Evolutionary conservation across 805 yeast species (phyloP), one percentile per base, ranked within the genome.

Genomic region (Barnettozyma siamensis): DNA sequence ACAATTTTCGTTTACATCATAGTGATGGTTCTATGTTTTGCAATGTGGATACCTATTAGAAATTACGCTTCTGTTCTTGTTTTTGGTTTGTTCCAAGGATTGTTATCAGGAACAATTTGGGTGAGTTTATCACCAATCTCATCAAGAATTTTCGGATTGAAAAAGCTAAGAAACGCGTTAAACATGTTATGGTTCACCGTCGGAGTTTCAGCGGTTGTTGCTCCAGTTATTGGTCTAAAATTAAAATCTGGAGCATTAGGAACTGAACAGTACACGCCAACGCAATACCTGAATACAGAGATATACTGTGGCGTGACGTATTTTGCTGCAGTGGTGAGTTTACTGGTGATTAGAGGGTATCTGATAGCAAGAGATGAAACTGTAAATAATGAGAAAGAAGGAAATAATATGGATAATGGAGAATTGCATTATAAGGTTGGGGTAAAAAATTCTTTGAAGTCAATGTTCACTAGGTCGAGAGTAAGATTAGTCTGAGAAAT

Each of bases 21-120:
- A 1, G 73, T 69, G 35, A 64, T 64, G 1, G 40, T 73, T 2
- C 62, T 74, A 35, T 53, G 70, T 13, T 58, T 67, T 40, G 74
- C 76, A 11, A 70, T 73, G 74, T 74, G 79, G 79, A 65, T 73
- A 28, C 82, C 83, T 2, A 73, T 78, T n/a, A 62, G 75, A 43
- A 78, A 75, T 49, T 70, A 60, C 43, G 80, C 81, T 1, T 75
- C 82, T 2, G 74, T 78, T 1, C 51, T 78, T 5, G 69, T 62
- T 0, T 74, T 78, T 53, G 75, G 76, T 1, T 28, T 79, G 13
- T 45, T 79, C 5, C 67, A 63, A 48, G 88, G 88, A 28, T 62
- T 68, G 0, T 38, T 73, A 26, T 79, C 80, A 81, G 87, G 87
- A 3, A 64, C 77, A 10, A 63, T 79, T 31, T 80, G 78, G 73